Evolutionary conservation across 2,329 filamentous ascomycete species (phyloP), one percentile per base, ranked within the genome.

Genomic region (Colletotrichum sp.): DNA sequence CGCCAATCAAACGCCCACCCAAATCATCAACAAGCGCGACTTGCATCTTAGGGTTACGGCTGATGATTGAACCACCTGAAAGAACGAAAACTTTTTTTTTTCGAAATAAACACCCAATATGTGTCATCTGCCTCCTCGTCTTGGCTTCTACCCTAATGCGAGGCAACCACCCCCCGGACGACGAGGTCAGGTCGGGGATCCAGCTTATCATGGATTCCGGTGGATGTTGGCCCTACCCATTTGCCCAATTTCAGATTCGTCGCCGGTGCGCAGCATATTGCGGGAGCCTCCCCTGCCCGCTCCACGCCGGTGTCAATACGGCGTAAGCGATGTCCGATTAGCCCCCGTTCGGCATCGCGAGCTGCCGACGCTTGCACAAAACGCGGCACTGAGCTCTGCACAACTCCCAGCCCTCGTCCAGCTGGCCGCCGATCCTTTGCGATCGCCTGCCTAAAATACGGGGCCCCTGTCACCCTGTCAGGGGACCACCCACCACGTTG

Each of bases 301-400:
- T 57, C 72, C 69, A 75, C 49, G 68, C 26, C 52, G 68, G 68
- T 62, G 65, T 21, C 24, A 64, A 70, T 65, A 74, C 66, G 59
- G 57, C 71, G 66, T 32, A 64, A 65, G 57, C 32, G 57, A 69
- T 21, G 39, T 16, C 67, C 72, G 68, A 49, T 52, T 34, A 15
- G 15, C 57, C 72, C 64, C 63, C 13, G 57, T 55, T 63, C 73
- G 69, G 73, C 70, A 73, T 36, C 32, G 73, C 24, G 44, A 76
- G 73, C 73, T 64, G 64, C 64, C 73, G 70, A 69, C 15, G 73
- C 44, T 72, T 73, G 69, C 73, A 73, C 73, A 73, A 76, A 64
- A 60, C 63, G 62, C 52, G 62, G 59, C 60, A 18, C 24, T 34
- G 39, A 32, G 34, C 21, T 66, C 18, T 76, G 68, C 73, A 76